Percentiles rank a stretch among this genome's conserved stretches.
phyloP scores from a whole-genome alignment of 2,329 filamentous ascomycete genomes.

The Fusarium tupiense region DNA sequence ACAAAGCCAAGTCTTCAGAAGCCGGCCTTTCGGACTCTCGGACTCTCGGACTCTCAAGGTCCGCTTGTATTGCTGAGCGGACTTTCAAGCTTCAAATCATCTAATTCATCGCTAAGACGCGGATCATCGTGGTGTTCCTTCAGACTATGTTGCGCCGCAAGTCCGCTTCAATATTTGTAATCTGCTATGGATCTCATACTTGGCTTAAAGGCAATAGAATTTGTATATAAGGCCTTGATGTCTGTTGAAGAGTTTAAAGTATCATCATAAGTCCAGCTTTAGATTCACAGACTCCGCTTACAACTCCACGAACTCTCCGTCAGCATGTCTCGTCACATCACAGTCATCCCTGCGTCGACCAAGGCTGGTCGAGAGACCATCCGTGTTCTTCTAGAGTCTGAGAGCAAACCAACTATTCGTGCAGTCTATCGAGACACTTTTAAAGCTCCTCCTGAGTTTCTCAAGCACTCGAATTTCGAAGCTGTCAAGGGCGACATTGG shows the following conservation, averaged over 20 bases:
- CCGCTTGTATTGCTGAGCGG: not conserved
- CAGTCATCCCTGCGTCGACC: slow-evolving; percentile 48
- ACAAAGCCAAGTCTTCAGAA: not conserved
- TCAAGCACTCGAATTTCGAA: slow-evolving; percentile 41
- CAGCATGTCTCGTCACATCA: slow-evolving; percentile 46
- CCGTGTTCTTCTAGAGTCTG: slow-evolving; percentile 37
- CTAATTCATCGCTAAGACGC: not conserved
- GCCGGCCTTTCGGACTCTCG: not conserved
- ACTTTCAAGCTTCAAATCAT: not conserved
- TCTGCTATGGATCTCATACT: not conserved
- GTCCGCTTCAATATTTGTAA: not conserved
- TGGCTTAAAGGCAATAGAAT: not conserved
- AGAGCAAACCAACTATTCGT: slow-evolving; percentile 34
- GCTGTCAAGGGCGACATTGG: slow-evolving; percentile 46
- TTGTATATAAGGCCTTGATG: slow-evolving; percentile 2
- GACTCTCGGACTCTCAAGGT: slow-evolving; percentile 8
- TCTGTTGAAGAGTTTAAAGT: not conserved
- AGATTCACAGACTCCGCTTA: not conserved
- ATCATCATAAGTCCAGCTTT: not conserved
- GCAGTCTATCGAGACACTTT: slow-evolving; percentile 46
- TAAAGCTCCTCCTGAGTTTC: slow-evolving; percentile 46
- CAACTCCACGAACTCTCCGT: not conserved
- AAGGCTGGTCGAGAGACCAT: slow-evolving; percentile 47
- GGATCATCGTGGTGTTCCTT: not conserved
- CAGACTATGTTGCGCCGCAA: not conserved